Conservation (phyloP, 2,329 filamentous ascomycete genomes). For the Arachnopeziza araneosa region DNA sequence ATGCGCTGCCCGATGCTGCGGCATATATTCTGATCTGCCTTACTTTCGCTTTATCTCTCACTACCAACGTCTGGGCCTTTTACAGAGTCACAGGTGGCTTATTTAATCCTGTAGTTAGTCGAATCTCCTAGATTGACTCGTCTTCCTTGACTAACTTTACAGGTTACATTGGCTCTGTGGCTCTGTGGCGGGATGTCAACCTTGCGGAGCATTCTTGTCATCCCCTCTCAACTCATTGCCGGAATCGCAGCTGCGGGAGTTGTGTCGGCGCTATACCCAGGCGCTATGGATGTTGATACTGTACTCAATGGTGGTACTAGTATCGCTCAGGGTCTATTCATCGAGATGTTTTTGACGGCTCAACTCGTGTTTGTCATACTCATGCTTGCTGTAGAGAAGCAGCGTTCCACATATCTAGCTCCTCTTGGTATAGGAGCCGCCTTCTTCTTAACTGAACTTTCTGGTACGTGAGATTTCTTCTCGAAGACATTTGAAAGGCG, state of each 20-base stretch:
- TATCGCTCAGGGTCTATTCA: slow-evolving; percentile 39
- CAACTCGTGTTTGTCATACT: slow-evolving; percentile 43
- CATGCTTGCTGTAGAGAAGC: slow-evolving; percentile 38
- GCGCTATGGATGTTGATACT: slow-evolving; percentile 10
- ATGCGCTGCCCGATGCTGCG: slow-evolving; percentile 21
- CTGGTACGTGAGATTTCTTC: slow-evolving; percentile 2
- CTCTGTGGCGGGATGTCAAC: slow-evolving; percentile 28
- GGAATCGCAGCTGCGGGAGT: slow-evolving; percentile 35
- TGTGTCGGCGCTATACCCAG: slow-evolving; percentile 26
- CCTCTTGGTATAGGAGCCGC: slow-evolving; percentile 42
- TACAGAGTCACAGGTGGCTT: slow-evolving; percentile 43
- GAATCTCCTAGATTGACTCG: not conserved
- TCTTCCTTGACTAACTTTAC: not conserved
- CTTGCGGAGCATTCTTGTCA: slow-evolving; percentile 24
- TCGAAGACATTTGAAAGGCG: too few species aligned
- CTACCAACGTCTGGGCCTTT: slow-evolving; percentile 48
- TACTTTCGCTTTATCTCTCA: slow-evolving; percentile 30
- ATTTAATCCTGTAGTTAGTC: slow-evolving; percentile 37
- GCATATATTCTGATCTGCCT: slow-evolving; percentile 2
- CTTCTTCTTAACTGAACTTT: slow-evolving; percentile 35
- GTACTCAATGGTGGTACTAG: slow-evolving; percentile 6
- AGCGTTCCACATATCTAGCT: slow-evolving; percentile 41
- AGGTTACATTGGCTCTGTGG: slow-evolving; percentile 31
- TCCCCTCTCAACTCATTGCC: slow-evolving; percentile 29
- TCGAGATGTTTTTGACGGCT: slow-evolving; percentile 42